Conservation (phyloP, 768 basidiomycete genomes). For the Lactifluus hygrophoroides region DNA sequence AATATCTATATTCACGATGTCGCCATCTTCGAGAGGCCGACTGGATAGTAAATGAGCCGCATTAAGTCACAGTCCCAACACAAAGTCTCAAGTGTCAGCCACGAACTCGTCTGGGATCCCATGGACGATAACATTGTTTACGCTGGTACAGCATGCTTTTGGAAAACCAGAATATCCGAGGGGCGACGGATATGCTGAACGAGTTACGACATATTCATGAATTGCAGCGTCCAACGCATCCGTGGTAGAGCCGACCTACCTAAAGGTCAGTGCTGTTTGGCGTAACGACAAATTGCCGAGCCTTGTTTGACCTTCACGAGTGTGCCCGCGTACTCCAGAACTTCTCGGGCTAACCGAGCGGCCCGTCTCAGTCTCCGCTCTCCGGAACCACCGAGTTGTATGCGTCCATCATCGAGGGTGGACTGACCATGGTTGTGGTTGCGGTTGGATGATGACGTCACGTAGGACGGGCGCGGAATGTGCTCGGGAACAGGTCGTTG, state of each 20-base stretch:
- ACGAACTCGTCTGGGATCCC: slow-evolving; percentile 87
- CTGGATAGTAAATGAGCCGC: slow-evolving; percentile 34
- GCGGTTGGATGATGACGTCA: slow-evolving; percentile 1
- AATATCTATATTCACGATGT: slow-evolving; percentile 84
- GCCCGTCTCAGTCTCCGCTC: slow-evolving; percentile 15
- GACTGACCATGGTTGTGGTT: not conserved
- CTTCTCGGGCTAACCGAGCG: slow-evolving; percentile 13
- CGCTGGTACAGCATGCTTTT: slow-evolving; percentile 73
- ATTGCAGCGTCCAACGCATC: slow-evolving; percentile 61
- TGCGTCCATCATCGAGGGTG: slow-evolving; percentile 2
- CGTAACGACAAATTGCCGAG: not conserved
- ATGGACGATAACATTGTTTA: slow-evolving; percentile 82
- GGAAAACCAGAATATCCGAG: slow-evolving; percentile 69
- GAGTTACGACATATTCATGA: slow-evolving; percentile 59
- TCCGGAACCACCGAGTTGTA: slow-evolving; percentile 7
- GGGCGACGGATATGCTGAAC: slow-evolving; percentile 81
- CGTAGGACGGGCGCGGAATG: slow-evolving; percentile 53
- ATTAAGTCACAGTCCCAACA: too few species aligned
- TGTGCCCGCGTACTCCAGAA: slow-evolving; percentile 16
- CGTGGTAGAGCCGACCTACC: slow-evolving; percentile 65
- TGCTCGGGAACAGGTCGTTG: slow-evolving; percentile 45
- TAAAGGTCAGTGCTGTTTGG: not conserved
- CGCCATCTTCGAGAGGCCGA: slow-evolving; percentile 70
- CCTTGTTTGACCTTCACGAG: slow-evolving; percentile 18
- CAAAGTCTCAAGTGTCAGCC: not conserved